phyloP scores from a whole-genome alignment of 2,329 filamentous ascomycete genomes.

The Elsinoe arachidis region DNA sequence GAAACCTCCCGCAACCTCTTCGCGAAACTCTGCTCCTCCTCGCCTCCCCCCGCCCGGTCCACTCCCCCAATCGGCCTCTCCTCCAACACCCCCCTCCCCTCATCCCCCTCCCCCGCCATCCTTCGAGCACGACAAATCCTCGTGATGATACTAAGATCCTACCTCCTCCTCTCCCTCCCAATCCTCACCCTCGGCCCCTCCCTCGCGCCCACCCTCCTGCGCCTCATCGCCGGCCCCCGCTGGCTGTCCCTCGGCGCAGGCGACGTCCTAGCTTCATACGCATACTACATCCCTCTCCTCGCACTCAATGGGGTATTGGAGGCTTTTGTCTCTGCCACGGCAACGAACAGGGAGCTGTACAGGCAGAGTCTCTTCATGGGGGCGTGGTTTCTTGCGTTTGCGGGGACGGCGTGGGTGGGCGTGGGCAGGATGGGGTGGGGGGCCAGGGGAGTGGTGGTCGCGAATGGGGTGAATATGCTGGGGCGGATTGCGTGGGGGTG shows the following conservation, averaged over 20 bases:
- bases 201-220: constrained; percentile 63
- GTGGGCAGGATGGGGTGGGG: constrained; percentile 62
- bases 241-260: constrained; percentile 71
- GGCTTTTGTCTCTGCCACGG: constrained; percentile 84
- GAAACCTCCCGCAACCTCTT: constrained; percentile 89
- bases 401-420: constrained; percentile 62
- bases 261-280: constrained; percentile 67
- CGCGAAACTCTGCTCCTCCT: constrained; percentile 60
- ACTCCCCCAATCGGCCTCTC: not conserved
- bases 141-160: constrained; percentile 58
- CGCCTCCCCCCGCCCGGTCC: constrained; percentile 10
- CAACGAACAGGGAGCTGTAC: constrained; percentile 64
- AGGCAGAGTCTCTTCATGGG: constrained; percentile 77
- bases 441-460: constrained; percentile 70
- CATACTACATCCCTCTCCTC: constrained; percentile 86
- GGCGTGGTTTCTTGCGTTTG: constrained; percentile 69
- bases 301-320: constrained; percentile 88
- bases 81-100: not conserved
- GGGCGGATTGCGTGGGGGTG: constrained; percentile 76
- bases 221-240: constrained; percentile 63
- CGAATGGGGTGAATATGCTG: constrained; percentile 84
- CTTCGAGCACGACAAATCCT: constrained; percentile 42
- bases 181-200: constrained; percentile 64
- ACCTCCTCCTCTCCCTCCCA: constrained; percentile 63
- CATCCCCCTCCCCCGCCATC: constrained; percentile 27